These are phyloP conservation scores for Peronospora farinosa DNA, from an alignment of 352 stramenopile genomes.

Conservation along the genomic window DNA sequence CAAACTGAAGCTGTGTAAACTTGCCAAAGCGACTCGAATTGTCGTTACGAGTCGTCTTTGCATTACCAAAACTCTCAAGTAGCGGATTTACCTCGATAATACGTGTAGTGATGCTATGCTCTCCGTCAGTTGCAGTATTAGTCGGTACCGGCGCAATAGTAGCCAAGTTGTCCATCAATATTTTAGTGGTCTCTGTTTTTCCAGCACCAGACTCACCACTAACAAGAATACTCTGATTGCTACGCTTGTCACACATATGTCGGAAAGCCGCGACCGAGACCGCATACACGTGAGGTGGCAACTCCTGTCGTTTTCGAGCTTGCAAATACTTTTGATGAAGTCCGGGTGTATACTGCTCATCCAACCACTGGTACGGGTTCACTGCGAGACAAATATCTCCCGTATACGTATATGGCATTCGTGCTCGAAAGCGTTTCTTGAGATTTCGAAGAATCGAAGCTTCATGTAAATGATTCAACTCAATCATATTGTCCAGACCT, in stretches of 20 bases:
- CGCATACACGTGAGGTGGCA: slow-evolving; percentile 69
- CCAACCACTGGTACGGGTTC: slow-evolving; percentile 92
- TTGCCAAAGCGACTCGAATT: slow-evolving; percentile 95
- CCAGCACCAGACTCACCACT: slow-evolving; percentile 85
- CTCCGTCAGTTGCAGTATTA: slow-evolving; percentile 10
- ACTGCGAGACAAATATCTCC: slow-evolving; percentile 95
- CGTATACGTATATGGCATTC: slow-evolving; percentile 92
- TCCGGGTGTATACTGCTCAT: slow-evolving; percentile 67
- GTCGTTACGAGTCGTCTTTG: slow-evolving; percentile 94
- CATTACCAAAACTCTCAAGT: slow-evolving; percentile 98
- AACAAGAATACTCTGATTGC: slow-evolving; percentile 84
- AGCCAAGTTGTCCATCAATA: slow-evolving; percentile 84
- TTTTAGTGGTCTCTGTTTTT: slow-evolving; percentile 93
- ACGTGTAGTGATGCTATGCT: slow-evolving; percentile 59
- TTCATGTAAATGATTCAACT: slow-evolving; percentile 85
- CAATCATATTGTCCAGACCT: slow-evolving; percentile 73
- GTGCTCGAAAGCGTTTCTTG: slow-evolving; percentile 63
- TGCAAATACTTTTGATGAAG: slow-evolving; percentile 62
- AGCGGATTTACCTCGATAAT: slow-evolving; percentile 97
- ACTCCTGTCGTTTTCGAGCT: slow-evolving; percentile 33
- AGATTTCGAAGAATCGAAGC: slow-evolving; percentile 88
- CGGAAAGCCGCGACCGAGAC: slow-evolving; percentile 62
- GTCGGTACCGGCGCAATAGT: slow-evolving; percentile 42
- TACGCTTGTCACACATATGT: slow-evolving; percentile 45
- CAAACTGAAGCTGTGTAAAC: slow-evolving; percentile 94